Evolutionary conservation across 306 rosid species (phyloP), one percentile per base, ranked within the genome.

Genomic region (Boehmeria nivea): DNA sequence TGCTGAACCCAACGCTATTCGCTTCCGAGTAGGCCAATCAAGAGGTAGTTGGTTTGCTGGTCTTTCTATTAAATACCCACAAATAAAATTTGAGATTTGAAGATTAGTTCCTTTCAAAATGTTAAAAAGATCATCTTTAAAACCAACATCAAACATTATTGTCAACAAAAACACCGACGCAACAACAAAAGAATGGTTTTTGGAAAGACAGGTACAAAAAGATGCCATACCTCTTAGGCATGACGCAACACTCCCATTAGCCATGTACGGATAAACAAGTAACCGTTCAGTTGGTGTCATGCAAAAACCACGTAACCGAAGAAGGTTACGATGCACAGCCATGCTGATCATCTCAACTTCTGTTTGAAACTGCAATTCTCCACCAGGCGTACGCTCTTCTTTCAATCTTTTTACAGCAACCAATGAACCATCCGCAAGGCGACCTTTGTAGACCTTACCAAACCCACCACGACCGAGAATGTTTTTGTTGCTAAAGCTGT

Each of bases 321-420:
- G 94, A 60, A 87, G 96, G 68, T 93, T 93, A 54, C 99, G 89
- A 76, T 93, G 99, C 67, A 93, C 99, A 23, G 96, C 99, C 96
- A 93, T 85, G 78, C 99, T 93, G 58, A 93, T 93, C 99, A 91
- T 91, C 88, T 91, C 96, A 22, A 91, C 99, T 79, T 91, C 99
- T 25, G 99, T 91, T 71, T 91, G 99, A 85, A 91, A 91, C 72
- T 91, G 99, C 76, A 91, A 83, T 79, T 91, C 99, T 33, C 99
- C 99, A 59, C 99, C 99, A 37, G 96, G 99, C 16, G 96, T 91
- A 36, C 96, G 96, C 69, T 91, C 96, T 74, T 91, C 96, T 73
- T 91, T 91, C 73, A 91, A 72, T 66, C 99, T 79, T 67, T 91
- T 91, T 33, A 91, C 99, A 15, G 99, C 99, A 25, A 91, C 99